phyloP scores from a whole-genome alignment of 2,329 filamentous ascomycete species.

The Colletotrichum falcatum region DNA sequence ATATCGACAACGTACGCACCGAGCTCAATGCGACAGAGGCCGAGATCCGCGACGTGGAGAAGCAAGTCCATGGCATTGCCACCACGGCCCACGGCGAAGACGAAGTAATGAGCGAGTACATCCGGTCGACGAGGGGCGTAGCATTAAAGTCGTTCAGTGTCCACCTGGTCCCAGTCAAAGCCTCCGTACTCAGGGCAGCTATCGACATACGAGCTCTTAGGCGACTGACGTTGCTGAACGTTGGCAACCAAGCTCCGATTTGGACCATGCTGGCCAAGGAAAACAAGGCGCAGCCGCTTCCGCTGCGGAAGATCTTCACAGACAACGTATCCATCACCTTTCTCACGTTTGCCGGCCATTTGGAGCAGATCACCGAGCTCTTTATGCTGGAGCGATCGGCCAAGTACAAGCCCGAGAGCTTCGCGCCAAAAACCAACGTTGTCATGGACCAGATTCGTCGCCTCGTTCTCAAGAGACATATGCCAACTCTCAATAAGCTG shows the following conservation, averaged over 20 bases:
- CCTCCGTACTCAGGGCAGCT: slow-evolving; percentile 66
- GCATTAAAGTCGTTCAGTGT: slow-evolving; percentile 66
- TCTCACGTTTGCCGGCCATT: slow-evolving; percentile 63
- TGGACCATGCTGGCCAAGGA: slow-evolving; percentile 69
- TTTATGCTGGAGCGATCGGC: slow-evolving; percentile 67
- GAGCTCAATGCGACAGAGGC: slow-evolving; percentile 53
- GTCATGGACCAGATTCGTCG: slow-evolving; percentile 70
- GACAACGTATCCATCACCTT: slow-evolving; percentile 71
- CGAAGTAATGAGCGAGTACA: slow-evolving; percentile 61
- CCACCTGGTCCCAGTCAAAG: slow-evolving; percentile 70
- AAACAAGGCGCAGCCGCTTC: slow-evolving; percentile 63
- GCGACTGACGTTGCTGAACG: slow-evolving; percentile 71
- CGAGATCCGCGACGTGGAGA: slow-evolving; percentile 52
- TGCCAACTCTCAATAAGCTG: slow-evolving; percentile 63
- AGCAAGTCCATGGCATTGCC: slow-evolving; percentile 36
- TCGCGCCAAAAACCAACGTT: slow-evolving; percentile 62
- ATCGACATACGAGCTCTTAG: slow-evolving; percentile 69
- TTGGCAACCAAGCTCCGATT: slow-evolving; percentile 70
- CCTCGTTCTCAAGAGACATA: slow-evolving; percentile 68
- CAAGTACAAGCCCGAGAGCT: slow-evolving; percentile 65
- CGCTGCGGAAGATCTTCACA: slow-evolving; percentile 69
- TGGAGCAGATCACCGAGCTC: slow-evolving; percentile 67
- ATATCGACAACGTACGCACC: slow-evolving; percentile 50
- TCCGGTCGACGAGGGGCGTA: slow-evolving; percentile 69
- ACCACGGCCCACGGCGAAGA: slow-evolving; percentile 42